phyloP scores from a whole-genome alignment of 2,329 filamentous ascomycete genomes.

The Paraconiothyrium sp. region DNA sequence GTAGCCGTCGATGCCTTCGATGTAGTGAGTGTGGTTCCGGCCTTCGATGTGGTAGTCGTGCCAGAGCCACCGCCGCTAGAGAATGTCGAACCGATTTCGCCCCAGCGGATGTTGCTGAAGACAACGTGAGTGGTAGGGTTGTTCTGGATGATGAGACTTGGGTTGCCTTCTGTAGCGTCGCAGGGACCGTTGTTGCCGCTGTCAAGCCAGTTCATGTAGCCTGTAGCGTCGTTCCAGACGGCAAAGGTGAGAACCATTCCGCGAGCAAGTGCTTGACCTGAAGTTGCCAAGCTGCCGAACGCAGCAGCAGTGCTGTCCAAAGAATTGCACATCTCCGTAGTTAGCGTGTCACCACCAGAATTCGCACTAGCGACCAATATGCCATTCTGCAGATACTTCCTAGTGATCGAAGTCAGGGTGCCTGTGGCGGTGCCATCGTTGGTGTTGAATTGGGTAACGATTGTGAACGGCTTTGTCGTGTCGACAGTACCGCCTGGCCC shows the following conservation, averaged over 20 bases:
- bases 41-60: background rate
- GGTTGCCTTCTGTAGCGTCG: constrained; percentile 61
- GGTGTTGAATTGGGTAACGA: constrained; percentile 59
- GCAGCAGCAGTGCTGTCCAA: constrained; percentile 2
- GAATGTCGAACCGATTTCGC: constrained; percentile 63
- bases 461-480: constrained; percentile 51
- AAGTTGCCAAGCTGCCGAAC: constrained; percentile 61
- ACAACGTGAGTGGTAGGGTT: constrained; percentile 61
- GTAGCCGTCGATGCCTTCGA: background rate
- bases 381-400: constrained; percentile 44
- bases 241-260: constrained; percentile 72
- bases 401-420: constrained; percentile 55
- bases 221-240: constrained; percentile 68
- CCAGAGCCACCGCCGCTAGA: background rate
- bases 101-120: constrained; percentile 69
- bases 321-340: constrained; percentile 3
- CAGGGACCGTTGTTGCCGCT: constrained; percentile 60
- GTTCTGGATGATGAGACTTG: constrained; percentile 59
- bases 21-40: background rate
- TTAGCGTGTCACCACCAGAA: constrained; percentile 2
- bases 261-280: constrained; percentile 61
- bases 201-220: constrained; percentile 77
- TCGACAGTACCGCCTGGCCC: constrained; percentile 60
- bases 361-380: background rate
- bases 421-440: constrained; percentile 35